Conservation (phyloP, 345 rosid genomes). For the Excoecaria cochinchinensis region DNA sequence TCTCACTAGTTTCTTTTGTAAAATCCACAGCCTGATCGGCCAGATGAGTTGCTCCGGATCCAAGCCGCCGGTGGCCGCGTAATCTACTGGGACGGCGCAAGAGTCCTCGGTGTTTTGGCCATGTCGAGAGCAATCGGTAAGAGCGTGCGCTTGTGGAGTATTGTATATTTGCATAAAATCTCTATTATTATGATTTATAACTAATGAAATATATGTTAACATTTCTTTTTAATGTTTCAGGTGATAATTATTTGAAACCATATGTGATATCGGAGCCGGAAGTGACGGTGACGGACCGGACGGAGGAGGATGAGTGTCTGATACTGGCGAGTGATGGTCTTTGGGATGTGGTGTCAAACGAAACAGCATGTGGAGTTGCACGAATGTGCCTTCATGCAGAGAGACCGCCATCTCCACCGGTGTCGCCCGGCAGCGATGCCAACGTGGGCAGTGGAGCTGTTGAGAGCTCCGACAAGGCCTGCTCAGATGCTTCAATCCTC, state of each 20-base stretch:
- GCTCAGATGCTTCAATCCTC: constrained; percentile 70
- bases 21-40: constrained; percentile 71
- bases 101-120: constrained; percentile 82
- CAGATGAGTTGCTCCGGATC: constrained; percentile 72
- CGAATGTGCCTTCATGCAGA: constrained; percentile 56
- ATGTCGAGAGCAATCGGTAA: constrained; percentile 93
- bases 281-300: constrained; percentile 60
- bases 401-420: constrained; percentile 22
- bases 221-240: constrained; percentile 21
- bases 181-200: neutral
- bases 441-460: constrained; percentile 19
- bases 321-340: constrained; percentile 82
- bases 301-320: constrained; percentile 70
- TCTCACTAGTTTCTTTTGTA: neutral
- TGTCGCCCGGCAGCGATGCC: constrained; percentile 24
- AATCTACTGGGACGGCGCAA: constrained; percentile 82
- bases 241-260: constrained; percentile 86
- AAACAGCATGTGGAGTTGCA: constrained; percentile 69
- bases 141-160: neutral
- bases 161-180: neutral
- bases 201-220: neutral
- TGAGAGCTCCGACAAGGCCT: constrained; percentile 57
- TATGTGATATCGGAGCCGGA: constrained; percentile 85
- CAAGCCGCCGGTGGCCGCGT: constrained; percentile 79
- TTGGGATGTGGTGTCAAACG: constrained; percentile 93